Evolutionary conservation across 805 yeast species (phyloP).

Genomic region (Cyberlindnera americana): DNA sequence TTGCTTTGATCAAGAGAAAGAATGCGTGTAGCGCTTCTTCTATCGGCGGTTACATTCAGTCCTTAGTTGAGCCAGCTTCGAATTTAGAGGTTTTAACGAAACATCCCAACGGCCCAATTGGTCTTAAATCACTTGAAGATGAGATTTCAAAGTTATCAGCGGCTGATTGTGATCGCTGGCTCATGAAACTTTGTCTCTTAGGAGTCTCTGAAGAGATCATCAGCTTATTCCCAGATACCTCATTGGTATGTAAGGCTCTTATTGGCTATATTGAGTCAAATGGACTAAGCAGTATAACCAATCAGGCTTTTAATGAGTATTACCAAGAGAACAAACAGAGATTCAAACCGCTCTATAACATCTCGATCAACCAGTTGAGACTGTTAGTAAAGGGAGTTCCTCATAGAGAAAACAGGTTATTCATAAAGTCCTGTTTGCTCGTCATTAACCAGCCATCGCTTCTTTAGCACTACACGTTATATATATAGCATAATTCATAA

Average conservation of each 20-base stretch:
- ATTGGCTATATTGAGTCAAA: conserved; percentile 5
- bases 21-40: conserved; percentile 11
- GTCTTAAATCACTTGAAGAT: neutral
- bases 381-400: neutral
- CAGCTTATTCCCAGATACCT: conserved; percentile 5
- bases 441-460: conserved; percentile 7
- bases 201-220: neutral
- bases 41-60: conserved; percentile 1
- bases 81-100: neutral
- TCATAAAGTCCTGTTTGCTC: conserved; percentile 12
- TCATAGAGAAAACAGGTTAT: conserved; percentile 2
- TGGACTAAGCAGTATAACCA: conserved; percentile 2
- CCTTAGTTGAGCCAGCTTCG: neutral
- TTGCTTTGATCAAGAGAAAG: conserved; percentile 20
- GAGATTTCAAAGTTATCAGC: neutral
- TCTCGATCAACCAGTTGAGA: neutral
- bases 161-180: neutral
- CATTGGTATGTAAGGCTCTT: conserved; percentile 2
- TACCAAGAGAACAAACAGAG: conserved; percentile 4
- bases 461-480: neutral
- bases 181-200: neutral
- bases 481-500: neutral
- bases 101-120: neutral
- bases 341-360: neutral
- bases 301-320: conserved; percentile 9